phyloP scores from a whole-genome alignment of 108 stramenopile genomes.

The Nitzschia sp. region DNA sequence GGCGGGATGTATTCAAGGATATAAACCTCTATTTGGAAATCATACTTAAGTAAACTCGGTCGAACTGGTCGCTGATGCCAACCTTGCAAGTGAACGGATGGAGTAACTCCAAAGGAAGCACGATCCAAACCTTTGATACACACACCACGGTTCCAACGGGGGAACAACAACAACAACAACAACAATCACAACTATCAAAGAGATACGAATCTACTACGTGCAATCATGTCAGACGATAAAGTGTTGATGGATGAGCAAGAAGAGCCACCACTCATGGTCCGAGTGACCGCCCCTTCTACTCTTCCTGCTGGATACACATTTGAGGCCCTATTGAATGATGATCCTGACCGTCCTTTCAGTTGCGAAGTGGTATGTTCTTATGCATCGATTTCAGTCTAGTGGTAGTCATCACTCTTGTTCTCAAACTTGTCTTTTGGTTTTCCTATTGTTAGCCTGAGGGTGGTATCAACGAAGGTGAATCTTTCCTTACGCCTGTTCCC shows the following conservation, averaged over 20 bases:
- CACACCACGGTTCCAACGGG: not conserved
- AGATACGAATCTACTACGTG: not conserved
- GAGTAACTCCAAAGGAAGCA: too few species aligned
- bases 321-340: conserved; percentile 57
- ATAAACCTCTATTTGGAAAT: too few species aligned
- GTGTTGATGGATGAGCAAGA: conserved; percentile 6
- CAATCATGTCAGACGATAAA: conserved; percentile 4
- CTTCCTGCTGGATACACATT: conserved; percentile 66
- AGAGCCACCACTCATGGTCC: conserved; percentile 29
- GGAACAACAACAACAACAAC: not conserved
- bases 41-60: too few species aligned
- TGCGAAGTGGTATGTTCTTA: conserved; percentile 51
- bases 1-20: too few species aligned
- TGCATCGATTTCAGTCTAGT: too few species aligned
- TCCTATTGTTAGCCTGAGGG: conserved; percentile 49
- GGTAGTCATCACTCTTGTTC: too few species aligned
- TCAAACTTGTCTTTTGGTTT: conserved; percentile 2
- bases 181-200: not conserved
- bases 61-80: too few species aligned
- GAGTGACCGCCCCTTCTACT: conserved; percentile 56
- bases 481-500: conserved; percentile 66
- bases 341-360: conserved; percentile 46
- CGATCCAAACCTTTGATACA: too few species aligned
- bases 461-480: conserved; percentile 75
- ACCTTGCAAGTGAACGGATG: too few species aligned